Evolutionary conservation across 108 stramenopile species (phyloP).

Genomic region (Phaeodactylum tricornutum): DNA sequence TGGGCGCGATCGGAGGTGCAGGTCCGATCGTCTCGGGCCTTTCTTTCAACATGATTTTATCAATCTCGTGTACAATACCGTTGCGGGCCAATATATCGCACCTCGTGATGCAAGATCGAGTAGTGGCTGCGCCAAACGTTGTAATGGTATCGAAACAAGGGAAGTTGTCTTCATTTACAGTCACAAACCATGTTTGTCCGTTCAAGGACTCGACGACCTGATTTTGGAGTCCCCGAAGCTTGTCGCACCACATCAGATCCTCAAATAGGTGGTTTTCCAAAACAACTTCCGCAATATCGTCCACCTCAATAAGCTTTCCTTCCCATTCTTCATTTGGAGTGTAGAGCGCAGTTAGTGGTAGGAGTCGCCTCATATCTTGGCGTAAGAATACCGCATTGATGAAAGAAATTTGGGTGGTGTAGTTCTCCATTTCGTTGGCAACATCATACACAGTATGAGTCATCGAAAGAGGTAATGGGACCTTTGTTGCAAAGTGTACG

Average conservation of each 20-base stretch:
- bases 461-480: slow-evolving; percentile 6
- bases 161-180: slow-evolving; percentile 5
- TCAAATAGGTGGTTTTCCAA: slow-evolving; percentile 7
- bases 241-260: slow-evolving; percentile 6
- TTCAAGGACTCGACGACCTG: slow-evolving; percentile 5
- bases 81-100: slow-evolving; percentile 12
- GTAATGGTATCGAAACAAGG: slow-evolving; percentile 5
- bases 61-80: slow-evolving; percentile 13
- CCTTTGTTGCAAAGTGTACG: slow-evolving; percentile 5
- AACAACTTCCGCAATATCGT: slow-evolving; percentile 2
- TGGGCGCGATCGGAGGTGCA: slow-evolving; percentile 6
- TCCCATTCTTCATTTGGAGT: slow-evolving; percentile 7
- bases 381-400: slow-evolving; percentile 4
- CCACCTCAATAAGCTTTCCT: slow-evolving; percentile 5
- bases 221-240: neutral
- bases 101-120: slow-evolving; percentile 7
- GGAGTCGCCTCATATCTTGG: slow-evolving; percentile 1
- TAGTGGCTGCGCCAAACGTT: neutral
- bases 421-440: neutral
- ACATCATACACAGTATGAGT: slow-evolving; percentile 5
- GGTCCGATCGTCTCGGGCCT: slow-evolving; percentile 1
- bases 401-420: neutral
- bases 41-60: slow-evolving; percentile 2
- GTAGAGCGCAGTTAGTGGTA: slow-evolving; percentile 6
- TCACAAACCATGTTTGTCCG: slow-evolving; percentile 7